Evolutionary conservation across 257 asterid genomes (phyloP), one percentile per base, ranked within the genome.

Genomic region (Cruciata laevipes): DNA sequence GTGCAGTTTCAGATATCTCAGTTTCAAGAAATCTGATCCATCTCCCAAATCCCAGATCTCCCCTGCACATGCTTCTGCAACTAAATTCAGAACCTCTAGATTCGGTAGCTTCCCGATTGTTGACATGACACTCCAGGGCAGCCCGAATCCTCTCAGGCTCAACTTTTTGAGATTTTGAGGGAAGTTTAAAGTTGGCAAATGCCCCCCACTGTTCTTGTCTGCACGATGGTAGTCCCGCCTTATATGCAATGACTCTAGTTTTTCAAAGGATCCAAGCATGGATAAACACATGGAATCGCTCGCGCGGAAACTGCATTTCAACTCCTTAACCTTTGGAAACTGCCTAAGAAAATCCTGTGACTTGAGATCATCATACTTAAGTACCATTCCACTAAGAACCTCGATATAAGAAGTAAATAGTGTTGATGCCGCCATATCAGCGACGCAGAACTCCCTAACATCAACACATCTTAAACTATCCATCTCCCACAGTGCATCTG

Each of bases 181-280:
- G 24, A 57, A 57, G 62, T 57, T n/a, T 11, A 57, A 57, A 16
- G 25, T 57, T 57, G 62, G 33, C 55, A 47, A 47, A 47, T 47
- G 20, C 4, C 20, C 20, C 55, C 55, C 6, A 17, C n/a, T 16
- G 8, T 1, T 17, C 55, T 16, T 14, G 33, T 24, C 16, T 18
- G 30, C 27, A 57, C 17, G 12, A 24, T 57, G 2, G 17, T 11
- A 57, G 31, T 6, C 33, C 33, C 6, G 17, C 33, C 14, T 27
- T 11, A 57, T 24, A 9, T 24, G 17, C n/a, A 57, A 27, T 7
- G 35, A 57, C 62, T 57, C 62, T 4, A 57, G 33, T 21, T 24
- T 24, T 57, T 57, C 8, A 6, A 57, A 27, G 12, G 62, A 57
- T 57, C 33, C 62, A 57, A 57, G 24, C 35, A 57, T 18, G 25